Base-by-base conservation (phyloP, 805 yeast species). In the Starmera dryadoides region DNA sequence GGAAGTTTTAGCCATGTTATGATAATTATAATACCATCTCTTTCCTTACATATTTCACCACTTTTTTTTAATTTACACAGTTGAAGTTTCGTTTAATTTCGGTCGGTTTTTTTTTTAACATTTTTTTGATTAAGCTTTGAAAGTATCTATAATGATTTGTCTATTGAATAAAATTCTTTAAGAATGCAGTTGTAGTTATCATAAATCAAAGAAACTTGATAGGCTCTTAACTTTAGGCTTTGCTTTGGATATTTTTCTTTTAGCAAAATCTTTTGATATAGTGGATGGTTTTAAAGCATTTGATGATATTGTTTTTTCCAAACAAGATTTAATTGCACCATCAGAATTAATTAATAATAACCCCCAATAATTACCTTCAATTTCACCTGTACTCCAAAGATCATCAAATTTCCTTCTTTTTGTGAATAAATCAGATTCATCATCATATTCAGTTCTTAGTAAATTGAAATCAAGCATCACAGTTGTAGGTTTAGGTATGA, bases 381-480 rank as follows among this genome's bases (percentile, higher is more conserved):
- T 20, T 9, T 47, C 53, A 10, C 46, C 43, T 36, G 44, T 16
- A 31, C 34, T 42, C 55, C 55, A 50, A 2, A 53, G 9, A 0
- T 40, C 39, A 11, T 50, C 48, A 34, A 31, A 43, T 23, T 42
- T 41, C 35, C 43, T 4, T 19, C 30, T 31, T 36, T 42, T 17
- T 2, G 15, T 11, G 9, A 35, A 33, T 4, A 35, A 23, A 32
- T 16, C 34, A n/a, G 17, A 31, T 11, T 38, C 40, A 21, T 35
- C 25, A 22, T 15, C 9, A n/a, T 18, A 47, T 1, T 33, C 26
- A 19, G 42, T 43, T 20, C 49, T 38, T 23, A 48, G 21, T 6
- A 51, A 33, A 33, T 43, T 46, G 36, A 53, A 47, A 28, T 53
- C 58, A 8, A 53, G 32, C 38, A 44, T 36, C 0, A 49, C 37